Percentiles rank a stretch among this genome's conserved stretches.
These are phyloP conservation scores for Ceratocystis colombiana DNA, from an alignment of 2,329 filamentous ascomycete genomes.

Conservation along the genomic window DNA sequence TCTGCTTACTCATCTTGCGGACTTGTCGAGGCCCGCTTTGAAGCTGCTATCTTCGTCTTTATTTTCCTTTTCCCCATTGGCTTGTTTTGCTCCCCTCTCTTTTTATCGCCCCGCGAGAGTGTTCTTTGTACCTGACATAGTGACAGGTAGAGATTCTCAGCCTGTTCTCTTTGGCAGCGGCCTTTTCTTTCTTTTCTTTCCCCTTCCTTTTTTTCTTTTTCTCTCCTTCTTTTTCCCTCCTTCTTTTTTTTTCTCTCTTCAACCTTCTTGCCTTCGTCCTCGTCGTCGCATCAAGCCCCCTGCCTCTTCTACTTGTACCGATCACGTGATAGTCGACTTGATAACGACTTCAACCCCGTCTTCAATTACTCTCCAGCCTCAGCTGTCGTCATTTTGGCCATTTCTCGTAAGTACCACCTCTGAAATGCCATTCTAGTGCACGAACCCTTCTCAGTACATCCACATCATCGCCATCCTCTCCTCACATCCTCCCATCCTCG, in stretches of 20 bases:
- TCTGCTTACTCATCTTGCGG: slow-evolving; percentile 16
- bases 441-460: slow-evolving; percentile 5
- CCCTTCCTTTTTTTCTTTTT: background rate
- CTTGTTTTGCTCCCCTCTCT: slow-evolving; percentile 27
- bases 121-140: slow-evolving; percentile 5
- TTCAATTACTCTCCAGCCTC: background rate
- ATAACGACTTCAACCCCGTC: background rate
- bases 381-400: background rate
- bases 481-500: background rate
- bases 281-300: slow-evolving; percentile 26
- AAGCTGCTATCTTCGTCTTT: background rate
- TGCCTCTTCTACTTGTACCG: background rate
- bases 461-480: slow-evolving; percentile 1
- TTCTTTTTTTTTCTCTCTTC: background rate
- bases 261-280: background rate
- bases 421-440: background rate
- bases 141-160: slow-evolving; percentile 5
- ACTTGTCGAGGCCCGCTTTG: background rate
- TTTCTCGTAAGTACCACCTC: background rate
- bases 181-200: background rate
- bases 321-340: background rate
- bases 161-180: background rate
- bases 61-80: slow-evolving; percentile 20
- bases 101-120: background rate
- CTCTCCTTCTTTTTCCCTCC: background rate